A percentile compares a stretch with the other conserved stretches of the same genome.
Evolutionary conservation across 805 yeast species (phyloP).

Genomic region (Nakazawaea peltata): DNA sequence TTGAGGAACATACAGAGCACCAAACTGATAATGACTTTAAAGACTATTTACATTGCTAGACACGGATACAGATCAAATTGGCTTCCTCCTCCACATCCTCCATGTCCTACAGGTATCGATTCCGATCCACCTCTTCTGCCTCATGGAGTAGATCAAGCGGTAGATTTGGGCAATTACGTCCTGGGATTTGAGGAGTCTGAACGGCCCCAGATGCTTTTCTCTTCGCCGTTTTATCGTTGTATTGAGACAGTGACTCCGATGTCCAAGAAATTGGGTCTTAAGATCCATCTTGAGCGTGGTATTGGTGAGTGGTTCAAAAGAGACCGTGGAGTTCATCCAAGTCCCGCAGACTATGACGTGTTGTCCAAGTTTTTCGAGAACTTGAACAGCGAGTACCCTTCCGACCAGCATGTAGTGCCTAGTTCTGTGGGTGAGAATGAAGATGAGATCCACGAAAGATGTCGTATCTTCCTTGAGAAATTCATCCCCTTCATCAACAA

Average conservation of each 20-base stretch:
- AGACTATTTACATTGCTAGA: conserved; percentile 63
- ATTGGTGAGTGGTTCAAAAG: conserved; percentile 88
- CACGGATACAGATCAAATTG: conserved; percentile 92
- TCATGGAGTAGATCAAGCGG: conserved; percentile 85
- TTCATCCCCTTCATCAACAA: conserved; percentile 53
- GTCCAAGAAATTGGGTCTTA: conserved; percentile 48
- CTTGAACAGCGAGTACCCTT: conserved; percentile 37
- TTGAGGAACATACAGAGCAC: too few species aligned
- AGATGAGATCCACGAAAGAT: conserved; percentile 58
- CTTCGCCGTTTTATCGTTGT: conserved; percentile 88
- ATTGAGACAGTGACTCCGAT: conserved; percentile 73
- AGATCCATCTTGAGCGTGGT: conserved; percentile 69
- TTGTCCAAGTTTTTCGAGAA: conserved; percentile 48
- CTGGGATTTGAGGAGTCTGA: conserved; percentile 34
- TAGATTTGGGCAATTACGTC: conserved; percentile 62
- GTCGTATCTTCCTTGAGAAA: conserved; percentile 40
- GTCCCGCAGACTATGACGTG: conserved; percentile 46
- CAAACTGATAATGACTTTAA: conserved; percentile 48
- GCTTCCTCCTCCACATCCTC: conserved; percentile 66
- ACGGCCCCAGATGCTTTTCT: conserved; percentile 61
- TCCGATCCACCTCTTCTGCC: conserved; percentile 85
- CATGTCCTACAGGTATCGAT: conserved; percentile 82
- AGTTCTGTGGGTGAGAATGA: conserved; percentile 66
- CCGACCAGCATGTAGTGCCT: conserved; percentile 47
- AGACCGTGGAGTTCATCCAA: conserved; percentile 61